Evolutionary conservation across 2,329 filamentous ascomycete species (phyloP).

Genomic region (Chrysoporthe austroafricana): DNA sequence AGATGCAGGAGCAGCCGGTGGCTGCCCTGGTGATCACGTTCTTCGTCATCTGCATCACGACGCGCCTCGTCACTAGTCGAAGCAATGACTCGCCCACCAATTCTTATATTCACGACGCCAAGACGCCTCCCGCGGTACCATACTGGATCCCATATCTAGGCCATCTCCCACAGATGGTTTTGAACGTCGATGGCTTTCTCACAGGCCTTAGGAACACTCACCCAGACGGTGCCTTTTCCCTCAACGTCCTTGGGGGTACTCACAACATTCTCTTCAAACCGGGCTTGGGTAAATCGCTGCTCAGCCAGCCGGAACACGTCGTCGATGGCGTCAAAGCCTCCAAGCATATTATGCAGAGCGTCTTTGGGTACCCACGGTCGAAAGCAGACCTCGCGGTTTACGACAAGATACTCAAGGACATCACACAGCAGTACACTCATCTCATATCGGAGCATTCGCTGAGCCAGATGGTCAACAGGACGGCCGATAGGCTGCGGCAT

Average conservation of each 20-base stretch:
- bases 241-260: slow-evolving; percentile 38
- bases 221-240: slow-evolving; percentile 41
- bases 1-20: slow-evolving; percentile 15
- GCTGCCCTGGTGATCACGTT: slow-evolving; percentile 17
- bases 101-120: slow-evolving; percentile 4
- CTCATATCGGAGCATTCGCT: slow-evolving; percentile 36
- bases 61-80: slow-evolving; percentile 22
- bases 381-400: slow-evolving; percentile 36
- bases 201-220: slow-evolving; percentile 38
- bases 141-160: slow-evolving; percentile 44
- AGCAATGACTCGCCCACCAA: background rate
- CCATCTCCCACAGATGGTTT: slow-evolving; percentile 40
- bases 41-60: slow-evolving; percentile 25
- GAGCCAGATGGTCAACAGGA: slow-evolving; percentile 31
- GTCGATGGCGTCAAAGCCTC: slow-evolving; percentile 36
- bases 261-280: slow-evolving; percentile 43
- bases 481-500: slow-evolving; percentile 34
- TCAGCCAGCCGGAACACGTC: slow-evolving; percentile 36
- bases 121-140: slow-evolving; percentile 28
- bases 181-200: slow-evolving; percentile 38
- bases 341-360: slow-evolving; percentile 36
- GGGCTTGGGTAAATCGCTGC: slow-evolving; percentile 35
- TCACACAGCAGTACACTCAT: slow-evolving; percentile 35
- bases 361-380: slow-evolving; percentile 38
- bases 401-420: slow-evolving; percentile 35